A percentile compares a stretch with the other conserved stretches of the same genome.
Conservation (phyloP, 2,329 filamentous ascomycete genomes). For the Sporothrix curviconia region DNA sequence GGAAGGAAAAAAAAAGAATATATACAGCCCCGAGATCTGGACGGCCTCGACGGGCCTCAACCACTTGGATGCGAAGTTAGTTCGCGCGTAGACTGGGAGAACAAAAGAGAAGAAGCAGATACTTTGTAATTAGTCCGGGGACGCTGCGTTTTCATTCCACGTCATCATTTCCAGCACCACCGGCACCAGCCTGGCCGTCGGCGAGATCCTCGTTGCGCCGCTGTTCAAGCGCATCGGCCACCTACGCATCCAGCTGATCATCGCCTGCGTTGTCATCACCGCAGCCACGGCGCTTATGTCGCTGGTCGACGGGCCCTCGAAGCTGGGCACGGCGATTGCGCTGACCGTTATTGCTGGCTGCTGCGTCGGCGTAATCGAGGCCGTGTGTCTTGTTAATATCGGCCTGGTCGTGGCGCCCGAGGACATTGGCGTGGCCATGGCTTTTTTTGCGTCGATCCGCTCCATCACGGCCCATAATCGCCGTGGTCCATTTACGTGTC, state of each 20-base stretch:
- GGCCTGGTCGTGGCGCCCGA: slow-evolving; percentile 5
- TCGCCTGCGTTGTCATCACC: neutral
- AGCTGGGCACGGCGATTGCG: slow-evolving; percentile 4
- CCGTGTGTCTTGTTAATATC: slow-evolving; percentile 2
- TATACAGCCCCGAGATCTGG: too few relatives aligned
- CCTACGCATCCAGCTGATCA: slow-evolving; percentile 1
- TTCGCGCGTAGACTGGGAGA: too few relatives aligned
- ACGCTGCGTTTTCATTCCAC: too few relatives aligned
- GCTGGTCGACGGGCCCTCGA: neutral
- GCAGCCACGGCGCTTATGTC: neutral
- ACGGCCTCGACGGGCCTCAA: too few relatives aligned
- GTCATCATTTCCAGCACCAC: too few relatives aligned
- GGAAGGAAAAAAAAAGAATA: too few relatives aligned
- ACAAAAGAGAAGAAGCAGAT: too few relatives aligned
- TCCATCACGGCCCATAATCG: neutral
- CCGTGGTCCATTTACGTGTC: slow-evolving; percentile 9
- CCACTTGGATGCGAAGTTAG: too few relatives aligned
- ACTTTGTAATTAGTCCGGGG: too few relatives aligned
- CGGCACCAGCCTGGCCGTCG: slow-evolving; percentile 2
- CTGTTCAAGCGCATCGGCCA: slow-evolving; percentile 3
- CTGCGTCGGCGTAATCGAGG: slow-evolving; percentile 12
- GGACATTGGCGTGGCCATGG: slow-evolving; percentile 10
- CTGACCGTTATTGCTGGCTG: slow-evolving; percentile 1
- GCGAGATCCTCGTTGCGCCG: slow-evolving; percentile 4
- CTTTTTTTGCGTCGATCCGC: slow-evolving; percentile 4